Conservation (phyloP, 1,139 yeast species). For the Ogataea hybrid region DNA sequence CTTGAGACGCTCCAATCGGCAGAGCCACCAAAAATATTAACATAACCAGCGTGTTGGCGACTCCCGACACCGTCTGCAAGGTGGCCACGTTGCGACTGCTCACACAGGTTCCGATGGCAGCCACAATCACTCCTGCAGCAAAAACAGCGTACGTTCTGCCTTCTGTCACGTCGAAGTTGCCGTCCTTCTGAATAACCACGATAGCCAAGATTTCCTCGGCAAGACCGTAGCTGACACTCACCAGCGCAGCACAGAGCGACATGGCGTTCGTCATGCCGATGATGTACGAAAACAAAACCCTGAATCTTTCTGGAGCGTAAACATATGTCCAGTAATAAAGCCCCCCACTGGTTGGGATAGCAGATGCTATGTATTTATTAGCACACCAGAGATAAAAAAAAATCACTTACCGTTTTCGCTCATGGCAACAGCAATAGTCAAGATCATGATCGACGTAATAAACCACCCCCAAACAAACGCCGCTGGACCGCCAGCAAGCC, state of each 20-base stretch:
- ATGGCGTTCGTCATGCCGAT: conserved; percentile 57
- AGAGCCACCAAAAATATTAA: conserved; percentile 57
- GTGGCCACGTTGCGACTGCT: conserved; percentile 52
- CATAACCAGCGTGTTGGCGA: conserved; percentile 51
- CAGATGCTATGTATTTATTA: conserved; percentile 40
- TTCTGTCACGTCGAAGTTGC: conserved; percentile 41
- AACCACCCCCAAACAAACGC: conserved; percentile 67
- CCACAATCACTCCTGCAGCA: conserved; percentile 46
- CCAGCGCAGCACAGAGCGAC: conserved; percentile 45
- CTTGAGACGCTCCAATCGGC: conserved; percentile 46
- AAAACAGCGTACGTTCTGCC: conserved; percentile 51
- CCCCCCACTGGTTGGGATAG: conserved; percentile 70
- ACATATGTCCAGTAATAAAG: conserved; percentile 48
- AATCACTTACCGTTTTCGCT: conserved; percentile 37
- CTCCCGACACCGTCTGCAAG: conserved; percentile 55
- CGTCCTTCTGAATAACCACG: conserved; percentile 45
- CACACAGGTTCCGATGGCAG: conserved; percentile 44
- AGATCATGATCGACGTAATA: conserved; percentile 44
- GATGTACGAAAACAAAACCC: conserved; percentile 45
- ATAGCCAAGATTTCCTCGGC: conserved; percentile 50
- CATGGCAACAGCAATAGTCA: conserved; percentile 47
- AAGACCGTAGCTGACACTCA: conserved; percentile 55
- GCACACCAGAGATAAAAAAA: background rate
- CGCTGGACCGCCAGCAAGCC: conserved; percentile 46
- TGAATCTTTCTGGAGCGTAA: conserved; percentile 44